Base-by-base conservation (phyloP, 257 asterid genomes). In the Marsdenia floribunda region DNA sequence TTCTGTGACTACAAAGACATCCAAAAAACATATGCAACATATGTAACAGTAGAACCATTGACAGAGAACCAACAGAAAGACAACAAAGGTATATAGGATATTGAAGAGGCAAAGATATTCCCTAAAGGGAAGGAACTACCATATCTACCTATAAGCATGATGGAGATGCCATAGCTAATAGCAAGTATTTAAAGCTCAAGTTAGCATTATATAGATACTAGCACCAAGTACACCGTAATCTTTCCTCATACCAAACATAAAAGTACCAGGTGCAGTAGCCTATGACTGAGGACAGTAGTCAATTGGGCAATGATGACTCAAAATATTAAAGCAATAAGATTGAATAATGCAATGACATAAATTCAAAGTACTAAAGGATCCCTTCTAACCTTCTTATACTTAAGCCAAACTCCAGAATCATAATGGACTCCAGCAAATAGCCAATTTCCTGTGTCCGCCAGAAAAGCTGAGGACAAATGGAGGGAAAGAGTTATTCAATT, bases 371-470 rank as follows among this genome's bases (percentile, higher is more conserved):
- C 24, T 24, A 50, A 44, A 19, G 49, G 6, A 2, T 24, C 40
- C 22, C 33, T 60, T 65, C 95, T 88, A 63, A 95, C 99, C 99
- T 92, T 77, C 97, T 87, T 70, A 88, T 65, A 79, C 91, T 75
- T 84, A 92, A 85, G 76, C 99, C 99, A 86, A 95, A 95, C 89
- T 95, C 99, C 90, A 92, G 81, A 84, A 92, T 82, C 90, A 88
- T 83, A 75, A 89, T 81, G 1, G 99, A 78, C 92, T 92, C 98
- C 83, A 95, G 84, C 89, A 95, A 82, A 88, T 92, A 95, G 72
- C 99, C 98, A 72, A 88, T 83, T 84, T 90, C 80, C 87, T 87
- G 85, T 72, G 99, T 92, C 50, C 93, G 90, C 99, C 99, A 95
- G 82, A 90, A 95, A 82, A 95, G 93, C 99, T 95, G 71, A 58